Conservation (phyloP, 345 rosid genomes). For the Ailanthus altissimus region DNA sequence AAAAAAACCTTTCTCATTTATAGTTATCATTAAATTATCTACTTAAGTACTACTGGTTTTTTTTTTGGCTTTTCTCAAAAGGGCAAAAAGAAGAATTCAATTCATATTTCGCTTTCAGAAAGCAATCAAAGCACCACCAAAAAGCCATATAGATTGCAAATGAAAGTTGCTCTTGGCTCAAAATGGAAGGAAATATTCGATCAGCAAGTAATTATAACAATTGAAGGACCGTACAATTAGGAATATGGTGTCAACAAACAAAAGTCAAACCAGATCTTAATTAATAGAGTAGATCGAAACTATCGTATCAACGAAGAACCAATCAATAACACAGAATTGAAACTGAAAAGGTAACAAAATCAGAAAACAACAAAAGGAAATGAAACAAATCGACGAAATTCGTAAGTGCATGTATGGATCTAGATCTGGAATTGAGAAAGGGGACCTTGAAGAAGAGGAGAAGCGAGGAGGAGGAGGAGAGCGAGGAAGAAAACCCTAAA, state of each 20-base stretch:
- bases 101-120: not conserved
- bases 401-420: conserved; percentile 30
- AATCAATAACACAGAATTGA: not conserved
- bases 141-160: not conserved
- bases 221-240: not conserved
- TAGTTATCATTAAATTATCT: not conserved
- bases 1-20: not conserved
- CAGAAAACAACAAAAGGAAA: not conserved
- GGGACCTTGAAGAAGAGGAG: conserved; percentile 76
- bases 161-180: not conserved
- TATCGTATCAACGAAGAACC: not conserved
- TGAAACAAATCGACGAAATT: not conserved
- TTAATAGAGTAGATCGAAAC: conserved; percentile 20
- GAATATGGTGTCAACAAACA: not conserved
- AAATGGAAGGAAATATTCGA: not conserved
- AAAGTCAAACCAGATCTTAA: conserved; percentile 16
- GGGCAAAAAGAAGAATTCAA: not conserved
- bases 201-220: not conserved
- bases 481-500: conserved; percentile 67
- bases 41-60: too few species aligned
- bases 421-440: conserved; percentile 44
- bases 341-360: not conserved
- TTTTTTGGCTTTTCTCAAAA: not conserved
- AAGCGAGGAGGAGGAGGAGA: conserved; percentile 67
- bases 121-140: not conserved